Evolutionary conservation across 129 eudicot species (phyloP), one percentile per base, ranked within the genome.

Genomic region (Lonicera japonica): DNA sequence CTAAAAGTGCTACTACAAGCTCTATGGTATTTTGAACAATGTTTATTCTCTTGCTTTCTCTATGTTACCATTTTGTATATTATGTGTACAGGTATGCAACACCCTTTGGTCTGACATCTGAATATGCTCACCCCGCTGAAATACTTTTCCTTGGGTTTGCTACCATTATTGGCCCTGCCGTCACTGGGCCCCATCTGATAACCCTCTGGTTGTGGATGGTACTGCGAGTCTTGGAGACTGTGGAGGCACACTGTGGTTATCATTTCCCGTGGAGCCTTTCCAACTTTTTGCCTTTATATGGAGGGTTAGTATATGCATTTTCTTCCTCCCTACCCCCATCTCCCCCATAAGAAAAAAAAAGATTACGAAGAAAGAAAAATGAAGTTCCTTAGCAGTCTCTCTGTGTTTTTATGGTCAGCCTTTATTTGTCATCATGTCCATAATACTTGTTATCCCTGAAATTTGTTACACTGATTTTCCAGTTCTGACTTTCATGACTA

Each of bases 121-220:
- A 88, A 80, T 92, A 92, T 81, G 99, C 99, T 67, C 99, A 92
- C 54, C 99, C 99, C 9, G 99, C 95, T 80, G 99, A 92, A 75
- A 92, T 92, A 56, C 68, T 92, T 60, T 92, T 92, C 70, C 96
- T 92, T 40, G 99, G 99, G 36, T 88, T 92, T 74, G 99, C 99
- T 48, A 92, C 99, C 10, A 88, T 92, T 67, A 70, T 92, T 60
- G 99, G 99, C 50, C 99, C 99, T 51, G 95, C 95, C 67, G 78
- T 88, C 77, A 92, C 96, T 15, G 99, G 98, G 47, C 99, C 99
- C 61, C 99, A 92, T 72, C 53, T 92, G 69, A 80, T 92, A 75
- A 92, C 99, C 21, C 79, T 92, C 52, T 92, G 96, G 99, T 62
- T 92, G 60, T 92, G 99, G 99, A 92, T 92, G 99, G 82, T 92